phyloP scores from a whole-genome alignment of 2,329 filamentous ascomycete species.

The Coniochaeta prunicola region DNA sequence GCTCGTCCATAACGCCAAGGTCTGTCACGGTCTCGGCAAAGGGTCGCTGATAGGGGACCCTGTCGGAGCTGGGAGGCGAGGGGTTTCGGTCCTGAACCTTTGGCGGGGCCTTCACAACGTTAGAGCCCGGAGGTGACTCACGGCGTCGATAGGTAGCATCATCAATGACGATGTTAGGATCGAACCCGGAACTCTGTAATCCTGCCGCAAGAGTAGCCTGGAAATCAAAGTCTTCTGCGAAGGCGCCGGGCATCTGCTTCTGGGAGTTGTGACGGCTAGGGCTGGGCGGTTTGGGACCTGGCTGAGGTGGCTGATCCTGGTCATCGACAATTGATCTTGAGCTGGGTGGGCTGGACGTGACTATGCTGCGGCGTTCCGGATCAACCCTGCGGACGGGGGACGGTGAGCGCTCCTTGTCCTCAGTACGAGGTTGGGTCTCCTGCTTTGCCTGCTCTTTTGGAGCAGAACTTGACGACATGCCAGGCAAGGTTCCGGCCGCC shows the following conservation, averaged over 20 bases:
- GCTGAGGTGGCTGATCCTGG: conserved; percentile 38
- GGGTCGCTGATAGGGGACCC: conserved; percentile 37
- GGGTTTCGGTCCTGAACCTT: background rate
- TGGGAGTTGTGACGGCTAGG: conserved; percentile 31
- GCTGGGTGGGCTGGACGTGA: background rate
- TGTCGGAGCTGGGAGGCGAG: conserved; percentile 12
- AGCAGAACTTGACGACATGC: background rate
- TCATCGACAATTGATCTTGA: conserved; percentile 26
- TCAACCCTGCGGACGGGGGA: conserved; percentile 3
- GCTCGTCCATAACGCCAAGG: conserved; percentile 22
- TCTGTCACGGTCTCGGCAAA: conserved; percentile 38
- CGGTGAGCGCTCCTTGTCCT: conserved; percentile 9
- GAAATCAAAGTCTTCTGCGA: conserved; percentile 61
- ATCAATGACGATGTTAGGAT: conserved; percentile 62
- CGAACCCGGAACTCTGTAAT: conserved; percentile 61
- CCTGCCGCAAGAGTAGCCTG: conserved; percentile 63
- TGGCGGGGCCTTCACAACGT: conserved; percentile 20
- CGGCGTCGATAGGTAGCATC: conserved; percentile 57
- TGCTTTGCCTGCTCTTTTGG: background rate
- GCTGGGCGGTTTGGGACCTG: conserved; percentile 47
- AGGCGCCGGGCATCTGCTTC: conserved; percentile 53
- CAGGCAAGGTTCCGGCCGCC: conserved; percentile 7
- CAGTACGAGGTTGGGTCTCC: background rate
- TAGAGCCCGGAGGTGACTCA: conserved; percentile 55
- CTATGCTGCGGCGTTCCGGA: background rate